phyloP scores from a whole-genome alignment of 345 rosid genomes.

The Fremontodendron californicum region DNA sequence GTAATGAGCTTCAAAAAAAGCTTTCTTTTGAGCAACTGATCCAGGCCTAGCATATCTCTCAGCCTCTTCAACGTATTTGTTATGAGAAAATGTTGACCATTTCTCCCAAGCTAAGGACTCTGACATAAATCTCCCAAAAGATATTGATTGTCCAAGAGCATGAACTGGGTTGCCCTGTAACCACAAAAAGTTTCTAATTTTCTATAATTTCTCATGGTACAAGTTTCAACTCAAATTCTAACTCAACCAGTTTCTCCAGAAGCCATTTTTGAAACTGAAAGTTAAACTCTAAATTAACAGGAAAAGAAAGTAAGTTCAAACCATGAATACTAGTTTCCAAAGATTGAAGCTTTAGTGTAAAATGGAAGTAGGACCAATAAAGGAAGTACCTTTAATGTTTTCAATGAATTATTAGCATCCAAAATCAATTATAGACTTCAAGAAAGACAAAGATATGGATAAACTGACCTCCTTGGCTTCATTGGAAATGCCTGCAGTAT shows the following conservation, averaged over 20 bases:
- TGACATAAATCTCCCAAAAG: slow-evolving; percentile 84
- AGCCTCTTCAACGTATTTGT: slow-evolving; percentile 74
- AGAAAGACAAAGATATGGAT: slow-evolving; percentile 14
- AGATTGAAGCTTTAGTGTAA: neutral
- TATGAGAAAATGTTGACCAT: slow-evolving; percentile 77
- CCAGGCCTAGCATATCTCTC: slow-evolving; percentile 75
- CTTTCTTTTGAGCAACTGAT: slow-evolving; percentile 84
- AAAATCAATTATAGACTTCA: neutral
- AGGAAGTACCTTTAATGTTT: neutral
- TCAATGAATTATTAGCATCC: neutral
- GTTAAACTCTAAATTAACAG: neutral
- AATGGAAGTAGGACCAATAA: neutral
- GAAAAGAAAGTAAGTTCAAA: neutral
- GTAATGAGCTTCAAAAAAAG: slow-evolving; percentile 87
- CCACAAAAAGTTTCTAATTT: neutral
- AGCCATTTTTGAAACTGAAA: neutral
- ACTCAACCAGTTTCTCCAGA: neutral
- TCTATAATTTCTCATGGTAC: neutral
- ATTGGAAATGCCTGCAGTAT: slow-evolving; percentile 48
- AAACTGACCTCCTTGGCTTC: slow-evolving; percentile 59
- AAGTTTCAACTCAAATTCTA: neutral
- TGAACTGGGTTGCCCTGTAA: slow-evolving; percentile 64
- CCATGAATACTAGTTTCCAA: no score
- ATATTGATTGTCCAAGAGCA: slow-evolving; percentile 72
- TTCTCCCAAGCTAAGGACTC: slow-evolving; percentile 93